Conservation (phyloP, 2,329 filamentous ascomycete genomes). For the Alternaria sp. region DNA sequence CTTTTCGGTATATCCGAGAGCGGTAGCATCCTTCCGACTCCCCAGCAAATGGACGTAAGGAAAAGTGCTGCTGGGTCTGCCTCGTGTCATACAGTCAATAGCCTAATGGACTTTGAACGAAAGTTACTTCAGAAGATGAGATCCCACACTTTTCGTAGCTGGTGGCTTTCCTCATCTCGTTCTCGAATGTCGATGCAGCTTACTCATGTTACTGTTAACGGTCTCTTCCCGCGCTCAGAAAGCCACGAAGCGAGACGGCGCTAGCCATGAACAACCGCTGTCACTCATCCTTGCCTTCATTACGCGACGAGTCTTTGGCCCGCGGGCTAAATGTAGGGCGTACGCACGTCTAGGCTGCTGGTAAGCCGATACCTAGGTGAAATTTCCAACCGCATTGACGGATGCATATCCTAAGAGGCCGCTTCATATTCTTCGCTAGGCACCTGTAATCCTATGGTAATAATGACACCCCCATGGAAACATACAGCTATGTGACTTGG, state of each 20-base stretch:
- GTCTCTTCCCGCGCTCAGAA: background rate
- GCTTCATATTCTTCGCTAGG: background rate
- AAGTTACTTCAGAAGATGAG: background rate
- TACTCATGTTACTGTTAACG: background rate
- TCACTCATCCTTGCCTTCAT: background rate
- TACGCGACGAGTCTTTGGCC: background rate
- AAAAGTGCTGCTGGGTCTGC: background rate
- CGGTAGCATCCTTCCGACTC: background rate
- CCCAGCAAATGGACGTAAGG: background rate
- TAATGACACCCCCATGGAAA: background rate
- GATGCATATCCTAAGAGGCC: background rate
- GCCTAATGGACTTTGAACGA: background rate
- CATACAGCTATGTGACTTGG: background rate
- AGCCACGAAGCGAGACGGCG: background rate
- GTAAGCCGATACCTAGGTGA: background rate
- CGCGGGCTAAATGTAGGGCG: background rate
- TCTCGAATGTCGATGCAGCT: background rate
- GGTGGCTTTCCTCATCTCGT: background rate
- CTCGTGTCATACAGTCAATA: background rate
- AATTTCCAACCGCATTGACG: background rate
- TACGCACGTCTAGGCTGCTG: background rate
- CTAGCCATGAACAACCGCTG: background rate
- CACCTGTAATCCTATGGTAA: background rate
- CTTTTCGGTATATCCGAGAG: slow-evolving; percentile 13
- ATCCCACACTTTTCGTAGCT: background rate